Evolutionary conservation across 148 eudicot genomes (phyloP).

Genomic region (Rhododendron ferrugineum): DNA sequence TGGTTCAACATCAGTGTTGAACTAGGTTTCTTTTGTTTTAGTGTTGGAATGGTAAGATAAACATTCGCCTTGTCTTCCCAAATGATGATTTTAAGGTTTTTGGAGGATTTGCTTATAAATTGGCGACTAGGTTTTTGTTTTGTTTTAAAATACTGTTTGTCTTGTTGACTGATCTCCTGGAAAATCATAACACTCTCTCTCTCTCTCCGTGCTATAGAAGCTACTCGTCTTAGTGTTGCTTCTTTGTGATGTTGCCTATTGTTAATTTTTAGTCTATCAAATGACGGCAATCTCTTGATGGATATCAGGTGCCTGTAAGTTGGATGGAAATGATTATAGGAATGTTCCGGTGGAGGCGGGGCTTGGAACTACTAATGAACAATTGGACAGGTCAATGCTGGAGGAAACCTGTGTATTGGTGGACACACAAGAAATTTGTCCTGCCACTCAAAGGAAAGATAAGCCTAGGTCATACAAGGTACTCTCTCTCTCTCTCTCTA

Average conservation of each 20-base stretch:
- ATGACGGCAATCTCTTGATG: slow-evolving; percentile 9
- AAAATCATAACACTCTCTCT: neutral
- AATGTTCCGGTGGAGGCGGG: slow-evolving; percentile 13
- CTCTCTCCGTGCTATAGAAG: neutral
- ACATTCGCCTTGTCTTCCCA: neutral
- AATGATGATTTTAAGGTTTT: neutral
- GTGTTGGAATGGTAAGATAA: neutral
- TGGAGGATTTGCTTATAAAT: neutral
- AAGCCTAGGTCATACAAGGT: slow-evolving; percentile 46
- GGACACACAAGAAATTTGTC: slow-evolving; percentile 18
- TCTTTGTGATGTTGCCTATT: neutral
- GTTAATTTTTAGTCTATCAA: neutral
- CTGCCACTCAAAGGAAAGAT: slow-evolving; percentile 8
- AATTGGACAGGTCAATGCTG: slow-evolving; percentile 12
- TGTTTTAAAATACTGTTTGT: neutral
- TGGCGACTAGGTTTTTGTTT: neutral
- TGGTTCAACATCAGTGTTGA: neutral
- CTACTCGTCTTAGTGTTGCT: neutral
- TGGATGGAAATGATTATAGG: slow-evolving; percentile 21
- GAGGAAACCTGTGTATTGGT: slow-evolving; percentile 40
- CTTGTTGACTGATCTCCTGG: neutral
- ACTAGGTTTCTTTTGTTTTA: neutral
- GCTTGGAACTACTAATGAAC: slow-evolving; percentile 13
- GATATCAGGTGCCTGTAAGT: slow-evolving; percentile 17
- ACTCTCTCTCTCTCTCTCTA: slow-evolving; percentile 1